A percentile compares a stretch with the other conserved stretches of the same genome.
These are phyloP conservation scores for Citropsis articulata DNA, from an alignment of 345 rosid species.

Conservation along the genomic window DNA sequence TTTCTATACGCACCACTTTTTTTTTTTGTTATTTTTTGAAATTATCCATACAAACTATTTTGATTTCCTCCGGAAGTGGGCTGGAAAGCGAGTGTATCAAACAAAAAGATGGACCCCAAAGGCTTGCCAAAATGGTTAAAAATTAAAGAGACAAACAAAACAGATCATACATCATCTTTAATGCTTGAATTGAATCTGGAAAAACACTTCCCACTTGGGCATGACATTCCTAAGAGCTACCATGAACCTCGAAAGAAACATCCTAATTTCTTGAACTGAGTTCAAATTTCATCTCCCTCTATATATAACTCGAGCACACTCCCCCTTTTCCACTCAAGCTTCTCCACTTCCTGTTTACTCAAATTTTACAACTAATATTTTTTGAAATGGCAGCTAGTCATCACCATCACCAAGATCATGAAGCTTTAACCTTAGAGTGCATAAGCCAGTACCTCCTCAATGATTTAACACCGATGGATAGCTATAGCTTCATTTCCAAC, in stretches of 20 bases:
- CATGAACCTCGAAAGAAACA: conserved; percentile 27
- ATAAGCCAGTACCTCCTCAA: conserved; percentile 64
- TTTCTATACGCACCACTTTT: too few relatives aligned
- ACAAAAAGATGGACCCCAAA: background rate
- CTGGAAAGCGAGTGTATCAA: too few relatives aligned
- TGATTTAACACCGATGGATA: conserved; percentile 45
- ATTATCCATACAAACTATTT: too few relatives aligned
- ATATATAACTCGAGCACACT: conserved; percentile 20
- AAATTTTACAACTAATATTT: too few relatives aligned
- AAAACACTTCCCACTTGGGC: background rate
- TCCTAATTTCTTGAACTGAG: background rate
- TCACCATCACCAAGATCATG: conserved; percentile 9
- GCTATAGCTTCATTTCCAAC: conserved; percentile 19
- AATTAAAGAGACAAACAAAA: background rate
- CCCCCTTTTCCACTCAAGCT: conserved; percentile 29
- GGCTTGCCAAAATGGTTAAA: background rate
- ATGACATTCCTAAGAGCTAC: conserved; percentile 32
- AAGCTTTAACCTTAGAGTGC: conserved; percentile 48
- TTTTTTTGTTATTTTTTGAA: too few relatives aligned
- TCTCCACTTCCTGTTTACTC: background rate
- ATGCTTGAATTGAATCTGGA: background rate
- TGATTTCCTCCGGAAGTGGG: too few relatives aligned
- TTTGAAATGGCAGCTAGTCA: conserved; percentile 20
- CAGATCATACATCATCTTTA: background rate
- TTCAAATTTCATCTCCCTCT: conserved; percentile 3